These are phyloP conservation scores for Phytophthora cryptogea DNA, from an alignment of 352 stramenopile species.

Conservation along the genomic window DNA sequence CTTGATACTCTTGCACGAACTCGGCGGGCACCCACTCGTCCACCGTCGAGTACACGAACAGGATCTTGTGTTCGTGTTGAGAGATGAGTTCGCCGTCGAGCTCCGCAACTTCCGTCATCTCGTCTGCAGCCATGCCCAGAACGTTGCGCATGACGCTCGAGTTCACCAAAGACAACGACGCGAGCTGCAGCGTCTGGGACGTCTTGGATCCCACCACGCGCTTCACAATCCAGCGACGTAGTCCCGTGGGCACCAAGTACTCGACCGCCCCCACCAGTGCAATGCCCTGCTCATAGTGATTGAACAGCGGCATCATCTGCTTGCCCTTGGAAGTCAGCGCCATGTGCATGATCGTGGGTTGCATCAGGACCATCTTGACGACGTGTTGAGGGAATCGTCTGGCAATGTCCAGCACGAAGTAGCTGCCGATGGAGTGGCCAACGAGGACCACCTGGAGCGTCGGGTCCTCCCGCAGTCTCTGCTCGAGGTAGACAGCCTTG, in stretches of 20 bases:
- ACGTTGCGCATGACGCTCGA: constrained; percentile 63
- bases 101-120: constrained; percentile 59
- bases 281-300: constrained; percentile 36
- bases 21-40: constrained; percentile 73
- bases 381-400: constrained; percentile 56
- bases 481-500: constrained; percentile 53
- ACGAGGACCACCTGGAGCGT: constrained; percentile 55
- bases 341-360: constrained; percentile 74
- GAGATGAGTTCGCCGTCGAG: constrained; percentile 48
- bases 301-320: constrained; percentile 57
- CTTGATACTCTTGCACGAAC: constrained; percentile 59
- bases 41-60: constrained; percentile 73
- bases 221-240: constrained; percentile 56
- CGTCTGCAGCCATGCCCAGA: constrained; percentile 66
- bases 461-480: constrained; percentile 51
- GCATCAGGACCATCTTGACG: constrained; percentile 69
- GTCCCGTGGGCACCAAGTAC: constrained; percentile 39
- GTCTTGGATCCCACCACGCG: constrained; percentile 41
- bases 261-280: constrained; percentile 46
- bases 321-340: constrained; percentile 46
- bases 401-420: constrained; percentile 59
- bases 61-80: constrained; percentile 50
- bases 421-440: constrained; percentile 70
- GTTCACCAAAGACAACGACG: constrained; percentile 60
- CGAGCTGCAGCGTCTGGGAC: constrained; percentile 50